Evolutionary conservation across 129 eudicot genomes (phyloP), one percentile per base, ranked within the genome.

Genomic region (Gnaphalium uliginosum): DNA sequence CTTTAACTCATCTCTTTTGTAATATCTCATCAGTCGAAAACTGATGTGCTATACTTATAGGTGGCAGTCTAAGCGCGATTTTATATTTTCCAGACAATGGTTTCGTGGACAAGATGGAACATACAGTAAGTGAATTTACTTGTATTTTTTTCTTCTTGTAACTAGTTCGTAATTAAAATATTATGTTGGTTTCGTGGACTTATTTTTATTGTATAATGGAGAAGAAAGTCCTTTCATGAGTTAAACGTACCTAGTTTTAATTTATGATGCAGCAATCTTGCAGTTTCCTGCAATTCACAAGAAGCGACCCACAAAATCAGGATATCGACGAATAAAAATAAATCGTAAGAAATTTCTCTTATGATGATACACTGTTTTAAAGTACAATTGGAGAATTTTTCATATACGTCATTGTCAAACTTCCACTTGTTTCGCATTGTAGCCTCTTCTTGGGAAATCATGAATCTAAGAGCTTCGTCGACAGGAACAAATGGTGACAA

Each of bases 401-500:
- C 8, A 9, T 59, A 22, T 69, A 14, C 59, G 26, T 22, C 56
- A 37, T 37, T 37, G 9, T 37, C 46, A 37, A 46, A 33, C 23
- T 43, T 71, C 57, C 63, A 22, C 51, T 23, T 63, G 18, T 77
- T 29, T 75, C 75, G 24, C 56, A 43, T 53, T 81, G 75, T 67
- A 94, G 99, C 99, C 84, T 94, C 97, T 46, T 88, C 97, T 22
- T 94, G 99, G 99, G 99, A 94, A 81, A 91, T 94, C 18, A 89
- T 87, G 73, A 80, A 74, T 87, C 75, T 94, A 76, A 82, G 72
- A 78, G 46, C 86, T 74, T 37, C 85, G 10, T 64, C 87, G 14
- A 72, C 87, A 4, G 79, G 81, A 41, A 57, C 89, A 51, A 81
- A 63, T 65, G 72, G 85, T 76, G 82, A 79, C 61, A 90, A 81